A percentile compares a stretch with the other conserved stretches of the same genome.
Evolutionary conservation across 2,329 filamentous ascomycete species (phyloP).

Genomic region (Xylaria multiplex): DNA sequence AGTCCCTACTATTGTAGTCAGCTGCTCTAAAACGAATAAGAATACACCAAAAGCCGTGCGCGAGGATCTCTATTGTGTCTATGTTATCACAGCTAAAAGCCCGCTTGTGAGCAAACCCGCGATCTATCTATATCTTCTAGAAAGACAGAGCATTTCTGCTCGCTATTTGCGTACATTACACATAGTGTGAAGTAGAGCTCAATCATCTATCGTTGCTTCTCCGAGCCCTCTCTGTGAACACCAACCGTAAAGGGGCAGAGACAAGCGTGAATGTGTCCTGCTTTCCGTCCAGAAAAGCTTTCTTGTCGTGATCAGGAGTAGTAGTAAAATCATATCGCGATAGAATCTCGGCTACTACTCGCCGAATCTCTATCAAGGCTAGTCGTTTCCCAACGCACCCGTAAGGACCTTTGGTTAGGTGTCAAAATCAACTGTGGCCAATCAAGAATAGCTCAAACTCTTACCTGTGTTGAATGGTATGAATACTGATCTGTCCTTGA

Average conservation of each 20-base stretch:
- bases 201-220: no score
- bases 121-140: no score
- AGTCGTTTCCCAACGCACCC: constrained; percentile 42
- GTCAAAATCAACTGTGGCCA: neutral
- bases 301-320: neutral
- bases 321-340: constrained; percentile 11
- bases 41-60: no score
- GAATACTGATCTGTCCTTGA: constrained; percentile 38
- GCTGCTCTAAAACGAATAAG: no score
- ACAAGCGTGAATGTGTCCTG: constrained; percentile 19
- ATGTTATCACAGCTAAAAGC: no score
- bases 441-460: neutral
- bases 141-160: no score
- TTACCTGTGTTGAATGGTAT: constrained; percentile 39
- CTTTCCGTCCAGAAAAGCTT: constrained; percentile 16
- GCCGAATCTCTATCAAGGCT: constrained; percentile 34
- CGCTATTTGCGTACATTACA: no score
- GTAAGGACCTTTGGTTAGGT: constrained; percentile 27
- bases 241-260: constrained; percentile 8
- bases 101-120: no score
- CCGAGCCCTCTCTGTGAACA: constrained; percentile 1
- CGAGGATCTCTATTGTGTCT: no score
- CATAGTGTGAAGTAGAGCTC: no score
- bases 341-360: constrained; percentile 5
- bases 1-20: no score